Conservation (phyloP, 106 monocot species). For the Dendrobium catenatum region DNA sequence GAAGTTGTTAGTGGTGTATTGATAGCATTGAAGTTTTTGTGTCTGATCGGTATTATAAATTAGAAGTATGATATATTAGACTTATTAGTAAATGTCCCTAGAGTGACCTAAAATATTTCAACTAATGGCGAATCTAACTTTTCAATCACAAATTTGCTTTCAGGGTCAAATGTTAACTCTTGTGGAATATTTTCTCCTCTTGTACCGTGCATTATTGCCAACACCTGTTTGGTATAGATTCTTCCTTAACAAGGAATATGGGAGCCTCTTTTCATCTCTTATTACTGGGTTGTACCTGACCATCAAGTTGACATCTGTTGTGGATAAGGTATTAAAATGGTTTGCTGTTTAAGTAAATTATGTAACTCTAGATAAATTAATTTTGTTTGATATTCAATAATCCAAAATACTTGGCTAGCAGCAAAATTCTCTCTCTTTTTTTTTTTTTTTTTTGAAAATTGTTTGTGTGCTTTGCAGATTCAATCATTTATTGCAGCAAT, state of each 20-base stretch:
- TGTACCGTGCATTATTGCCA: conserved; percentile 87
- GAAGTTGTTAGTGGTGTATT: too few species aligned
- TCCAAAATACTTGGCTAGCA: too few species aligned
- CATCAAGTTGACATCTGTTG: conserved; percentile 88
- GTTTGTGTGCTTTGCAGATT: conserved; percentile 14
- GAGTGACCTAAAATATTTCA: too few species aligned
- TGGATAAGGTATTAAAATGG: conserved; percentile 61
- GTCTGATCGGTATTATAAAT: too few species aligned
- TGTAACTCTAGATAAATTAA: neutral
- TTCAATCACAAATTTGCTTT: neutral
- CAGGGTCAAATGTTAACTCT: conserved; percentile 91
- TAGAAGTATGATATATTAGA: too few species aligned
- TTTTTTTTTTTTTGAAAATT: too few species aligned
- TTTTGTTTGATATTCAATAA: too few species aligned
- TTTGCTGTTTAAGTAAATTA: neutral
- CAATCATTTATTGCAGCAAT: conserved; percentile 46
- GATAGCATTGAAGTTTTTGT: too few species aligned
- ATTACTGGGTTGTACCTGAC: conserved; percentile 89
- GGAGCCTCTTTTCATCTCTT: conserved; percentile 90
- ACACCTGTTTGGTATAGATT: conserved; percentile 94
- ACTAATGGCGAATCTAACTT: too few species aligned
- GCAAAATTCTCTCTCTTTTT: too few species aligned
- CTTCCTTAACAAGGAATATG: conserved; percentile 96
- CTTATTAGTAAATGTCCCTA: too few species aligned
- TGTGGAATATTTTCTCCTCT: conserved; percentile 81